These are phyloP conservation scores for Colletotrichum sp. DNA, from an alignment of 2,329 filamentous ascomycete species.

Conservation along the genomic window DNA sequence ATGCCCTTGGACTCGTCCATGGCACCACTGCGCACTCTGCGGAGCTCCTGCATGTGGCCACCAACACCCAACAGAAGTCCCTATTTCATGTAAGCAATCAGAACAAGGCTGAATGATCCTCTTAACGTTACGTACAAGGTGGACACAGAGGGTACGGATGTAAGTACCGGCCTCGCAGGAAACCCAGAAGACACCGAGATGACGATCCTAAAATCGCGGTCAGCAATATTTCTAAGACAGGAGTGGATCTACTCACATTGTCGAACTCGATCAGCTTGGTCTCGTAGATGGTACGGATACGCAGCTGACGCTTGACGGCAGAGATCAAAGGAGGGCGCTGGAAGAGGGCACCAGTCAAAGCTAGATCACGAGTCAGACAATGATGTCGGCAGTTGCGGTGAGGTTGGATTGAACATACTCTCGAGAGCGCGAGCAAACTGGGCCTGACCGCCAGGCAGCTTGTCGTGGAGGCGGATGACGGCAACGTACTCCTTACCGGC, in stretches of 20 bases:
- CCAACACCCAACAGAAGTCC: conserved; percentile 79
- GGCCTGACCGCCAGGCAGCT: conserved; percentile 88
- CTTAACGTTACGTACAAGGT: conserved; percentile 59
- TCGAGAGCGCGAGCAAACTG: conserved; percentile 94
- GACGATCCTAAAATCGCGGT: conserved; percentile 64
- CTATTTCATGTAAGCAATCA: conserved; percentile 12
- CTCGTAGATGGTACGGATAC: conserved; percentile 97
- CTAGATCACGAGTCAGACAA: conserved; percentile 12
- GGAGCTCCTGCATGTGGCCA: conserved; percentile 97
- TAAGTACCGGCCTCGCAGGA: conserved; percentile 99
- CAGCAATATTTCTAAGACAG: neutral
- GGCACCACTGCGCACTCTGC: conserved; percentile 90
- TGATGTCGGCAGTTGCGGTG: neutral
- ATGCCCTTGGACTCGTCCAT: conserved; percentile 91
- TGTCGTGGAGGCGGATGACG: conserved; percentile 94
- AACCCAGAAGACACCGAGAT: conserved; percentile 98
- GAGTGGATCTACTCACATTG: conserved; percentile 54
- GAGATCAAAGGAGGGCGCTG: conserved; percentile 97
- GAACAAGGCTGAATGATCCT: conserved; percentile 35
- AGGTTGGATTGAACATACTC: conserved; percentile 42
- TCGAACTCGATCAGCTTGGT: conserved; percentile 98
- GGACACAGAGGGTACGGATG: conserved; percentile 97
- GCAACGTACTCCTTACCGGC: conserved; percentile 99
- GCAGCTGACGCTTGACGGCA: conserved; percentile 97
- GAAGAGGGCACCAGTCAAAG: conserved; percentile 94